These are phyloP conservation scores for Amphibolis antarctica DNA, from an alignment of 106 monocot species.

Conservation along the genomic window DNA sequence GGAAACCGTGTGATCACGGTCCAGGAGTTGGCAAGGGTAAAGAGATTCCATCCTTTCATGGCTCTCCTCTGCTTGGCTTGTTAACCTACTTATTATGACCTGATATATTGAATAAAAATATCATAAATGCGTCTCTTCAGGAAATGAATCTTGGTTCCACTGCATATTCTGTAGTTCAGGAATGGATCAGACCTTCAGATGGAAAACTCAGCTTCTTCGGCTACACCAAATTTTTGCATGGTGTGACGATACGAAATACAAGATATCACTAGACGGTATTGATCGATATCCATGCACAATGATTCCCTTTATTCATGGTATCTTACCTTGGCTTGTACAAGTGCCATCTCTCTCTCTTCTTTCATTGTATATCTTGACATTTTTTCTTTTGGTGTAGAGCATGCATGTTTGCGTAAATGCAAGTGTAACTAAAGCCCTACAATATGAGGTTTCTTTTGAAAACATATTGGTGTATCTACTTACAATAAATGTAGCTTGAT, in stretches of 20 bases:
- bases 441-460: not conserved
- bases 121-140: conserved; percentile 20
- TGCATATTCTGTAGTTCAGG: conserved; percentile 48
- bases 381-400: not conserved
- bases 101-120: not conserved
- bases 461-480: not conserved
- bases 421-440: not conserved
- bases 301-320: conserved; percentile 6
- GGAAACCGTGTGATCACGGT: conserved; percentile 81
- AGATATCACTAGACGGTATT: conserved; percentile 29
- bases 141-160: conserved; percentile 69
- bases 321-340: conserved; percentile 5
- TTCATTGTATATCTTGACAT: not conserved
- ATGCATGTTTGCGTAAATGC: conserved; percentile 7
- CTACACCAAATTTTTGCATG: conserved; percentile 94
- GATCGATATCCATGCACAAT: conserved; percentile 5
- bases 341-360: conserved; percentile 1
- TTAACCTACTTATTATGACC: not conserved
- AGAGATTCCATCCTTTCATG: not conserved
- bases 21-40: conserved; percentile 80
- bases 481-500: not conserved
- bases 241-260: conserved; percentile 60
- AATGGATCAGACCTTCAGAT: conserved; percentile 82
- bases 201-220: conserved; percentile 83
- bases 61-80: not conserved